Conservation (phyloP, 2,329 filamentous ascomycete genomes). For the Phialocephala sp. region DNA sequence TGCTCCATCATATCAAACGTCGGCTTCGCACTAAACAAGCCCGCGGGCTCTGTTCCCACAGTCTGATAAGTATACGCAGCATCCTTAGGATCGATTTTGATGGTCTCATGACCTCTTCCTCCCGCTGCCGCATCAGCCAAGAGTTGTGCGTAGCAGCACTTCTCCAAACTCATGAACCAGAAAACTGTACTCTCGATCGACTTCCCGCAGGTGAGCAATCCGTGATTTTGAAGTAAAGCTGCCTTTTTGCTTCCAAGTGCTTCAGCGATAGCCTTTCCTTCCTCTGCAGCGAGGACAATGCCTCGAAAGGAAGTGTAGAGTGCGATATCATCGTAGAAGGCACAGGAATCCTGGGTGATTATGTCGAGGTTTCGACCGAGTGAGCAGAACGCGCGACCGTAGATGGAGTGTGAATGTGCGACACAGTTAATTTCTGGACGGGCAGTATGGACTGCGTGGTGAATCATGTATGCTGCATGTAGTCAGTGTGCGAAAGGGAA, state of each 20-base stretch:
- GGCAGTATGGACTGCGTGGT: slow-evolving; percentile 62
- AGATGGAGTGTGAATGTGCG: slow-evolving; percentile 62
- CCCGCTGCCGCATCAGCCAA: slow-evolving; percentile 64
- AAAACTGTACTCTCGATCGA: slow-evolving; percentile 58
- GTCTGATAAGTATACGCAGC: slow-evolving; percentile 70
- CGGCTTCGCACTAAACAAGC: slow-evolving; percentile 75
- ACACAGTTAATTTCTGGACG: slow-evolving; percentile 63
- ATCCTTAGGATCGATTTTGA: slow-evolving; percentile 72
- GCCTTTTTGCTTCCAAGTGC: slow-evolving; percentile 56
- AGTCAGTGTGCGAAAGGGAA: not conserved
- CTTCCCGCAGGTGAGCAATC: slow-evolving; percentile 56
- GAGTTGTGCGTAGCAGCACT: slow-evolving; percentile 54
- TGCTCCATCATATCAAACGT: slow-evolving; percentile 72
- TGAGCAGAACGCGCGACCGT: slow-evolving; percentile 66
- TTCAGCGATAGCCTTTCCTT: slow-evolving; percentile 55
- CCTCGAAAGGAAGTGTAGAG: slow-evolving; percentile 54
- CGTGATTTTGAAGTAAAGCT: slow-evolving; percentile 60
- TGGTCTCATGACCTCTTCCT: slow-evolving; percentile 65
- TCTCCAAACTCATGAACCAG: slow-evolving; percentile 60
- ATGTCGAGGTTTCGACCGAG: slow-evolving; percentile 64
- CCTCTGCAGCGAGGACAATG: slow-evolving; percentile 57
- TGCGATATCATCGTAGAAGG: slow-evolving; percentile 53
- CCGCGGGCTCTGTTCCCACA: slow-evolving; percentile 64
- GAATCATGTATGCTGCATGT: slow-evolving; percentile 61
- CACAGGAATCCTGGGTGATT: slow-evolving; percentile 62